Evolutionary conservation across 1,284 basidiomycete species (phyloP), one percentile per base, ranked within the genome.

Genomic region (Microbotryomycetes sp.): DNA sequence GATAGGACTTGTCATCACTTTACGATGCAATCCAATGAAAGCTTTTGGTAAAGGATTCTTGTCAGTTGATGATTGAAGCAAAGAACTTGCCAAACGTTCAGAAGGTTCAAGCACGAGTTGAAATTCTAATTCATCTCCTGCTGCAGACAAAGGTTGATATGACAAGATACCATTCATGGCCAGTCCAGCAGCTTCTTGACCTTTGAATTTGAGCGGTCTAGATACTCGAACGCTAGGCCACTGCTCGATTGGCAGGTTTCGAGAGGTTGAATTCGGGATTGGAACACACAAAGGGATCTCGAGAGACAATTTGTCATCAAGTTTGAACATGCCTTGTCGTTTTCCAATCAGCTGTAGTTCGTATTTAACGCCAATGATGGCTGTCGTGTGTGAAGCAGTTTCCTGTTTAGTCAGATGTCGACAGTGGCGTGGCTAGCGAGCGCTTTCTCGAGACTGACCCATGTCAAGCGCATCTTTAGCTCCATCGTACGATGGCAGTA

Each of bases 241-340:
- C 1, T 16, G 19, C 36, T 6, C 19, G 12, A n/a, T 26, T 7
- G 49, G 26, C n/a, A 59, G 9, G 23, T 28, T 16, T 29, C 12
- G 6, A 16, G 57, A 45, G 15, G 49, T 7, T 5, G 48, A 29
- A 2, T 32, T 26, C 1, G 52, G 23, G 22, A 58, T 6, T 0
- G 63, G 61, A 22, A 61, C 54, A 14, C 42, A 56, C 14, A 68
- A 54, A 7, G 66, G 66, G 0, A 68, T 16, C 1, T 59, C 61
- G 7, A 68, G 36, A 2, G 36, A 25, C 9, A 68, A 65, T 63
- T 58, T 48, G 48, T 68, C 63, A 28, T 65, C 58, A 2, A 47
- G n/a, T 23, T 55, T 55, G 49, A 63, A 49, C 7, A 64, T 30
- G 1, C 66, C 66, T 26, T 60, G 56, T 1, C 63, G 22, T 0